A percentile compares a stretch with the other conserved stretches of the same genome.
Evolutionary conservation across 495 filamentous ascomycete genomes (phyloP).

Genomic region (Filosporella fistucella): DNA sequence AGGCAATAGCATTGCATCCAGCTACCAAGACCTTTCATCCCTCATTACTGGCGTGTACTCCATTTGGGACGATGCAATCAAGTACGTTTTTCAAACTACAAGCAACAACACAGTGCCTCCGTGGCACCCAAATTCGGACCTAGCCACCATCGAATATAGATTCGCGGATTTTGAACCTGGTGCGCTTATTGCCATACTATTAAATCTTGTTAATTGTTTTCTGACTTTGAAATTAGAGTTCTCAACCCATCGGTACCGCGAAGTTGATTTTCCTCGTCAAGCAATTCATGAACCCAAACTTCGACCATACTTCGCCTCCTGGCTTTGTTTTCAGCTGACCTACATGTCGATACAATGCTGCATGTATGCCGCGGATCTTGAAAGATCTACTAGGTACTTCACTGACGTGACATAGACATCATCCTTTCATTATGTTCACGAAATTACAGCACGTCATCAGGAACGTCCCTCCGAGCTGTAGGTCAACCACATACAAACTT

Average conservation of each 20-base stretch:
- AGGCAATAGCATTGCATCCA: neutral
- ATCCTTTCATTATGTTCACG: conserved; percentile 18
- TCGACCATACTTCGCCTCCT: conserved; percentile 6
- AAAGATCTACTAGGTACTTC: neutral
- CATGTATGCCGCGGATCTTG: neutral
- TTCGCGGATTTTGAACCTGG: conserved; percentile 13
- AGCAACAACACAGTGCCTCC: conserved; percentile 4
- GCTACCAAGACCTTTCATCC: neutral
- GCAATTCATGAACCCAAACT: conserved; percentile 6
- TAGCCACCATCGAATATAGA: conserved; percentile 9
- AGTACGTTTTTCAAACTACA: conserved; percentile 9
- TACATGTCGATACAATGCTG: conserved; percentile 16
- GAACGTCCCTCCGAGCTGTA: conserved; percentile 13
- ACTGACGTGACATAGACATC: conserved; percentile 5
- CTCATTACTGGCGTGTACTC: conserved; percentile 6
- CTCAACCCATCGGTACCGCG: conserved; percentile 7
- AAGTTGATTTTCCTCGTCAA: conserved; percentile 8
- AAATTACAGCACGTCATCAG: conserved; percentile 12
- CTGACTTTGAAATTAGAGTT: conserved; percentile 1
- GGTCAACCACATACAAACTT: no score
- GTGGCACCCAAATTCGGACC: conserved; percentile 7
- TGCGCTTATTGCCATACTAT: neutral
- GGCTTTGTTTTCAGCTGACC: conserved; percentile 13
- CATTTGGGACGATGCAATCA: conserved; percentile 11
- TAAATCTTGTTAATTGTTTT: neutral